Evolutionary conservation across 169 alveolate species (phyloP), one percentile per base, ranked within the genome.

Genomic region (Cryptosporidium bovis): DNA sequence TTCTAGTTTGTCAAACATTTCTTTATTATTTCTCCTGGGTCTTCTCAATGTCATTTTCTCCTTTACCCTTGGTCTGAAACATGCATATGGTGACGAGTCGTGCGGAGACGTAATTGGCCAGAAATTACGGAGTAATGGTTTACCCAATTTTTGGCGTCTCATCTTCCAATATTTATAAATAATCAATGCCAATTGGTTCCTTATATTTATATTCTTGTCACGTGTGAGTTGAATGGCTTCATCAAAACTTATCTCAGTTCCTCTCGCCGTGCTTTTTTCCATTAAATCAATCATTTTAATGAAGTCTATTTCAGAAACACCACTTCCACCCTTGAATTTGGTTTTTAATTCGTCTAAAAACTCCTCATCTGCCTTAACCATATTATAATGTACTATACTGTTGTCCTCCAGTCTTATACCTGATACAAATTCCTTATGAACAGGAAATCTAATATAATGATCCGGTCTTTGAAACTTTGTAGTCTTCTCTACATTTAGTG

Each of bases 21-120:
- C 96, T 60, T 82, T 84, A 62, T 92, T 92, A 18, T 91, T 94
- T 51, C 95, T 91, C 13, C 96, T 93, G 36, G 95, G 96, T 16
- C 94, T 90, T 64, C 96, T 89, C 64, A 94, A 82, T 31, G 94
- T 85, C 96, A 94, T 94, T 90, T 94, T 94, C 65, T 94, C 96
- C 90, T 92, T 91, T 24, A 93, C 93, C 8, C 96, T 85, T 5
- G 96, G 94, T 50, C 96, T 85, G 51, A 94, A 94, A 20, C 93
- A 93, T 2, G 96, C 93, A 65, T 91, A 90, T 6, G 96, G 95
- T 27, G 96, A 93, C 8, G 94, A 64, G 50, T 94, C 95, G 66
- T 91, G 93, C n/a, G 95, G 92, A 65, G 85, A 77, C 18, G 94
- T 92, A 16, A 87, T 91, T 10, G 95, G 95, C 96, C 96, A 94